Evolutionary conservation across 495 filamentous ascomycete species (phyloP), one percentile per base, ranked within the genome.

Genomic region (Chaetomidium leptoderma): DNA sequence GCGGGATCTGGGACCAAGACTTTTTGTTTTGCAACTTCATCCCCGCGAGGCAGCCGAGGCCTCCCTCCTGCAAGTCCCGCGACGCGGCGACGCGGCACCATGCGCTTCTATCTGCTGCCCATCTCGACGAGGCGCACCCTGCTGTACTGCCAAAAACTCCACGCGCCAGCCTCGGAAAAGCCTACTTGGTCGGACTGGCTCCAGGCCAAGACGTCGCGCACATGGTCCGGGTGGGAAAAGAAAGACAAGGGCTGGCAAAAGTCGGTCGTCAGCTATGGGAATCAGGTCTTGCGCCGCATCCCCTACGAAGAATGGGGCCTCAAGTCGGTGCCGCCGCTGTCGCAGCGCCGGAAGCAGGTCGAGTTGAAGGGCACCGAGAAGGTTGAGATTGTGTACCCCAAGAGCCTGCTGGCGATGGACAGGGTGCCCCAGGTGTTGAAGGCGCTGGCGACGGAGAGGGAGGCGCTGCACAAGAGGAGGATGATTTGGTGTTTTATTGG

Each of bases 221-320:
- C 84, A n/a, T 96, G 91, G 90, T 78, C 86, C 0, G 70, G 70
- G 16, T 97, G 92, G 92, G 93, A 97, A 70, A 85, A 85, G 65
- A 83, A 85, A 56, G 86, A 93, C 4, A 78, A 77, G 47, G 86
- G 87, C 32, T 97, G 92, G 93, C 89, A 97, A 74, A 90, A 88
- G 61, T 81, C 80, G 57, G 76, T 96, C 29, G 92, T 92, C 21
- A 78, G 77, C 51, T 93, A 92, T 70, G 93, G 95, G 27, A 97
- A 97, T 75, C 78, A 82, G 27, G 81, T 88, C 10, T 80, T 97
- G 50, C 86, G 87, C 65, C 82, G 90, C 39, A 92, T 99, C 63
- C 90, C 92, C 2, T 96, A 87, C 70, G 89, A 97, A 74, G 93
- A 99, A 87, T 99, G 93, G 83, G 92, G 90, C 0, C 75, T 98